Percentiles rank a stretch among this genome's conserved stretches.
Evolutionary conservation across 768 basidiomycete species (phyloP).

Genomic region (Pleurotus pulmonarius): DNA sequence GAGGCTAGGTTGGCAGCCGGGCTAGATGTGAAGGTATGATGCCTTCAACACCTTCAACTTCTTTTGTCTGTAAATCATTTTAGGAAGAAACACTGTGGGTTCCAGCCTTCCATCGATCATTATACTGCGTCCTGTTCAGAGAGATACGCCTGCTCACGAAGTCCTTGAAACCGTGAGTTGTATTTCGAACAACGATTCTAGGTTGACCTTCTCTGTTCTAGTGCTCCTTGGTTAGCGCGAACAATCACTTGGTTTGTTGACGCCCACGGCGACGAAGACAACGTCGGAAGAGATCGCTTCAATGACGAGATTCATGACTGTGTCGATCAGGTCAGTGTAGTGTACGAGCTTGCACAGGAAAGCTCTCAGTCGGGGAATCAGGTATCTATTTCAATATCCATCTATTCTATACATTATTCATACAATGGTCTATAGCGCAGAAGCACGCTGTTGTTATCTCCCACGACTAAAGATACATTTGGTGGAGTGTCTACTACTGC

Average conservation of each 20-base stretch:
- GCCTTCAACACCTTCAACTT: background rate
- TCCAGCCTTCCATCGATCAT: constrained; percentile 53
- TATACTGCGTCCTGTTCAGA: constrained; percentile 58
- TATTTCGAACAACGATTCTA: background rate
- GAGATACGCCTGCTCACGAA: constrained; percentile 62
- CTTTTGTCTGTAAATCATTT: background rate
- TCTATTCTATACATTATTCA: too few relatives aligned
- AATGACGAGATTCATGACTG: constrained; percentile 40
- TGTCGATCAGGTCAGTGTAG: constrained; percentile 37
- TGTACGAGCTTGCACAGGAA: constrained; percentile 51
- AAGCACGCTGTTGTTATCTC: constrained; percentile 35
- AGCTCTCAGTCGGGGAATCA: constrained; percentile 28
- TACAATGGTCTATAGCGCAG: constrained; percentile 28
- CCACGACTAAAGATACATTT: constrained; percentile 17
- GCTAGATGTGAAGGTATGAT: constrained; percentile 52
- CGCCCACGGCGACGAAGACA: constrained; percentile 30
- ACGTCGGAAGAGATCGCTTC: constrained; percentile 27
- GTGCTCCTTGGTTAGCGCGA: constrained; percentile 44
- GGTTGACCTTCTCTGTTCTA: constrained; percentile 12
- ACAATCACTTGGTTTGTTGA: constrained; percentile 41
- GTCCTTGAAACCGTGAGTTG: constrained; percentile 58
- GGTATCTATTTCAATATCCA: too few relatives aligned
- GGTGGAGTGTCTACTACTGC: constrained; percentile 26
- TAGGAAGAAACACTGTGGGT: constrained; percentile 52
- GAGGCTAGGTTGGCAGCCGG: constrained; percentile 55